Evolutionary conservation across 495 filamentous ascomycete genomes (phyloP), one percentile per base, ranked within the genome.

Genomic region (Penicillium cinerascens): DNA sequence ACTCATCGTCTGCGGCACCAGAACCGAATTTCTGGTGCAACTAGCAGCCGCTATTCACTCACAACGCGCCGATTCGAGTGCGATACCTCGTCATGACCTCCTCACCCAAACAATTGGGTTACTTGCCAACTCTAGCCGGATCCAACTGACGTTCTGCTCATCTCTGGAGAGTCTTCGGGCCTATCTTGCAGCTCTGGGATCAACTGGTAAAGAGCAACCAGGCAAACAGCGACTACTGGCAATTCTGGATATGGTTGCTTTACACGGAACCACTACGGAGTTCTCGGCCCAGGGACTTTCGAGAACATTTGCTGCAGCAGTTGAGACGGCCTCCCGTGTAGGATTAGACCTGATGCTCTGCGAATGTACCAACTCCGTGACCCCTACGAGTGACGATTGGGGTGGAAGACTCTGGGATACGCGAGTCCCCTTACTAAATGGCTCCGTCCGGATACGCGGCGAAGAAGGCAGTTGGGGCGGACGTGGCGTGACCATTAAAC

Each of bases 261-360:
- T 89, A 33, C 91, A 96, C 69, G 74, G 74, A n/a, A 68, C 76
- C 23, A 92, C 88, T 4, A 81, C 82, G 49, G 89, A 93, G 59
- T 92, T 87, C 77, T 91, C 87, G 39, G 89, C 86, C 0, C 91
- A 95, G 65, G 91, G 90, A 0, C 66, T 96, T 5, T 82, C 82
- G 44, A 82, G 83, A 59, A 88, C 85, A 5, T 72, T 88, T 15
- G 80, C 91, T 10, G 66, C 68, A 20, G 69, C 86, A 6, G 82
- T 92, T 23, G 91, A 95, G 58, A 74, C 82, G 7, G 83, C 86
- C 1, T 62, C 61, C 18, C 54, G 55, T 3, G 60, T 60, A 42
- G 50, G 51, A 0, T 59, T 71, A 60, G 59, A 66, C 29, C 61
- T 78, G 23, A 47, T 72, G 22, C 64, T 82, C 20, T 73, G 55